Conservation (phyloP, 352 stramenopile species). For the Globisporangium rhizosaccharum region DNA sequence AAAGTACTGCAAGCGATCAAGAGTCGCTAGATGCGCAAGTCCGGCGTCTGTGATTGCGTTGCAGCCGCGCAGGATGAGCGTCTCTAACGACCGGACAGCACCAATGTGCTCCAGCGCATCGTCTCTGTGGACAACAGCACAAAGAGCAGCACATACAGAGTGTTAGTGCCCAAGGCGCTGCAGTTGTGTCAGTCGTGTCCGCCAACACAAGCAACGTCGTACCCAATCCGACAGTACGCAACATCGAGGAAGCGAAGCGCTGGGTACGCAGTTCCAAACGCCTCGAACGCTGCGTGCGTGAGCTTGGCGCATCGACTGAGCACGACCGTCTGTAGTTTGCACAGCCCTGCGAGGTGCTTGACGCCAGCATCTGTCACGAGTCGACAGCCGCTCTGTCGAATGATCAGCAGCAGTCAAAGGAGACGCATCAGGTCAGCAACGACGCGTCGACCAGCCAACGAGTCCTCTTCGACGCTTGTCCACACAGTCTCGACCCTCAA, state of each 20-base stretch:
- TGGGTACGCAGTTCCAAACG: constrained; percentile 32
- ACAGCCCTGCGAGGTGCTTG: constrained; percentile 34
- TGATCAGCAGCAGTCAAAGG: not conserved
- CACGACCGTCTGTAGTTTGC: constrained; percentile 44
- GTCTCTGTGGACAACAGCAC: constrained; percentile 17
- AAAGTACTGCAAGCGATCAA: constrained; percentile 50
- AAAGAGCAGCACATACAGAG: not conserved
- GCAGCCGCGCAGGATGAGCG: constrained; percentile 43
- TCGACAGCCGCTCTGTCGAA: constrained; percentile 37
- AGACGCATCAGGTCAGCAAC: not conserved
- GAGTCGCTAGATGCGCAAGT: constrained; percentile 20
- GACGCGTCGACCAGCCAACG: not conserved
- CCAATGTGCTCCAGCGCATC: constrained; percentile 26
- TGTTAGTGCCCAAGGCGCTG: not conserved
- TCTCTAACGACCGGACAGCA: constrained; percentile 27
- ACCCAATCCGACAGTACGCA: constrained; percentile 48
- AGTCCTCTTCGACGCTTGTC: too few species aligned
- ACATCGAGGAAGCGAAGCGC: constrained; percentile 45
- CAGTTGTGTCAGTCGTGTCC: not conserved
- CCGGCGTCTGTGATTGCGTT: constrained; percentile 28
- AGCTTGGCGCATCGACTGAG: constrained; percentile 52
- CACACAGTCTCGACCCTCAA: too few species aligned
- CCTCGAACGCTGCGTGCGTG: constrained; percentile 40
- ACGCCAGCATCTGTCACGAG: constrained; percentile 53
- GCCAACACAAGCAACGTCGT: not conserved